A percentile compares a stretch with the other conserved stretches of the same genome.
Evolutionary conservation across 371 early-diverging fungal genomes (phyloP).

Genomic region (Mortierella sp.): DNA sequence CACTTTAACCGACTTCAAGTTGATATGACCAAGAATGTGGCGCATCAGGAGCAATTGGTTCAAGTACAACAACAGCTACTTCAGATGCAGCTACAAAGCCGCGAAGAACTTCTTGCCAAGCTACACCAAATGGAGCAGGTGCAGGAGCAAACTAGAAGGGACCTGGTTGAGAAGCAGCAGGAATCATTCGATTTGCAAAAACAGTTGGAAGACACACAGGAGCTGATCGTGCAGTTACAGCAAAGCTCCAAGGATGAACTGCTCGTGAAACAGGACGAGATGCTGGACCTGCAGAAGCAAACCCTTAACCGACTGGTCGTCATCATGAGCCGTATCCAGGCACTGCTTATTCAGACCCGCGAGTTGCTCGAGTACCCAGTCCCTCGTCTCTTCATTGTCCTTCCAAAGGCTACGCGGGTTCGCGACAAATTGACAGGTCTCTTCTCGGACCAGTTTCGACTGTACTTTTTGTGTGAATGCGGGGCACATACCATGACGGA

Average conservation of each 20-base stretch:
- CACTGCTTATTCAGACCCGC: slow-evolving; percentile 11
- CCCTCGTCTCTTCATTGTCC: slow-evolving; percentile 24
- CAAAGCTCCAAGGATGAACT: too few relatives aligned
- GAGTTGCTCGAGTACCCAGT: slow-evolving; percentile 21
- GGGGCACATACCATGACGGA: slow-evolving; percentile 18
- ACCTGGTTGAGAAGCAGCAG: too few relatives aligned
- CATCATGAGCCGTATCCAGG: slow-evolving; percentile 9
- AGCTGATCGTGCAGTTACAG: too few relatives aligned
- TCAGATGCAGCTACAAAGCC: too few relatives aligned
- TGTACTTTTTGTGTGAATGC: slow-evolving; percentile 7
- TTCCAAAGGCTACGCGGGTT: neutral
- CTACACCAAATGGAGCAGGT: neutral
- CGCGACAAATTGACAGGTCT: neutral
- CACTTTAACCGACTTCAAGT: neutral
- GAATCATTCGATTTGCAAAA: too few relatives aligned
- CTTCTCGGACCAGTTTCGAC: slow-evolving; percentile 5
- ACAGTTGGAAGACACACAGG: too few relatives aligned
- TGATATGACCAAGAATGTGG: too few relatives aligned
- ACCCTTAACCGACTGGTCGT: neutral
- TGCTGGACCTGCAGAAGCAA: too few relatives aligned
- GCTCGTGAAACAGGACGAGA: too few relatives aligned
- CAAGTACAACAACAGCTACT: too few relatives aligned
- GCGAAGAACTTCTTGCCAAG: neutral
- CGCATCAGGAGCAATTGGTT: too few relatives aligned
- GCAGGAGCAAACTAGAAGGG: too few relatives aligned